A percentile compares a stretch with the other conserved stretches of the same genome.
These are phyloP conservation scores for Eimeria acervulina DNA, from an alignment of 169 alveolate genomes.

Conservation along the genomic window DNA sequence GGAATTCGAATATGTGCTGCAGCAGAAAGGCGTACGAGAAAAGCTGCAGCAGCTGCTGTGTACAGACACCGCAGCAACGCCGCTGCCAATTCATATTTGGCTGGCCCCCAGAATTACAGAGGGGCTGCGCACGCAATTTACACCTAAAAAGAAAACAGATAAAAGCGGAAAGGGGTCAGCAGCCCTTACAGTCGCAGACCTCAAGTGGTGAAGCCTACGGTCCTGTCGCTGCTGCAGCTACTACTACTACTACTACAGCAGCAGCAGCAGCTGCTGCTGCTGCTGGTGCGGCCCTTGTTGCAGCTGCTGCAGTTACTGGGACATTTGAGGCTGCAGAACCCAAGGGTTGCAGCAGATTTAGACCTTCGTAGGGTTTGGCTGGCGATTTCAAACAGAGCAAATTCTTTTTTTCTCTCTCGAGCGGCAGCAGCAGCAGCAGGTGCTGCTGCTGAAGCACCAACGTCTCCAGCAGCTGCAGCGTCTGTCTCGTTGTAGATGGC, in stretches of 20 bases:
- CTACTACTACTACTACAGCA: slow-evolving; percentile 2
- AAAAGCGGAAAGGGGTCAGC: neutral
- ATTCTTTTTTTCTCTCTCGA: no score
- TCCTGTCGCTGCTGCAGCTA: neutral
- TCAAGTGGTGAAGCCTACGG: slow-evolving; percentile 1
- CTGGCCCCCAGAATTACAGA: slow-evolving; percentile 5
- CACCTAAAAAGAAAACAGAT: neutral
- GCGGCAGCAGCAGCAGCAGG: no score
- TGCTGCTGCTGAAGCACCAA: no score
- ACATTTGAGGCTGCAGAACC: no score
- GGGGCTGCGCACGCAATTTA: neutral
- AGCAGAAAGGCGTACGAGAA: neutral
- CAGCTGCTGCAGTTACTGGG: no score
- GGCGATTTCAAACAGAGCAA: no score
- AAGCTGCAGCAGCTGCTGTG: slow-evolving; percentile 19
- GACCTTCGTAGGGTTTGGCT: no score
- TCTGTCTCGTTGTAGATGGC: no score
- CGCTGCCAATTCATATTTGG: neutral
- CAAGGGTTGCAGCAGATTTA: no score
- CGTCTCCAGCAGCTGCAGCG: no score
- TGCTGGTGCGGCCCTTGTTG: neutral
- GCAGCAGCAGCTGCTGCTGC: slow-evolving; percentile 39
- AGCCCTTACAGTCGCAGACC: neutral
- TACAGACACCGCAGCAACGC: neutral
- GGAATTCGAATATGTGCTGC: neutral